These are phyloP conservation scores for Neovahlkampfia damariscottae DNA, from an alignment of 78 protist genomes.

Conservation along the genomic window DNA sequence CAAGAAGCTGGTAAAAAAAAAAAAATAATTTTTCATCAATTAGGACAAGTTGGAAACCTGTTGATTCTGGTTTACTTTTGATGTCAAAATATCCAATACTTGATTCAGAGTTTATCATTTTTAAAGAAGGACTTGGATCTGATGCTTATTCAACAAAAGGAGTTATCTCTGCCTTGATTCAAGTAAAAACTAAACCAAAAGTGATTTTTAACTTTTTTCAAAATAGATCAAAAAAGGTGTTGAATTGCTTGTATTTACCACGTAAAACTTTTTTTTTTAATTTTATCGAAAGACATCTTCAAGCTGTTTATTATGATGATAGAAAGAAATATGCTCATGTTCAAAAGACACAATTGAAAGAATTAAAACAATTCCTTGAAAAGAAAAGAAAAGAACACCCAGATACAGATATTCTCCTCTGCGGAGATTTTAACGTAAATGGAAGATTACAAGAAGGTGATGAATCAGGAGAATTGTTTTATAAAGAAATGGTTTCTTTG, in stretches of 20 bases:
- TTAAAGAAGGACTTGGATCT: not conserved
- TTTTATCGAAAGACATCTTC: not conserved
- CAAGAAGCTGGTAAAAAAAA: not conserved
- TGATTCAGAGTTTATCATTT: not conserved
- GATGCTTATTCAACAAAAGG: not conserved
- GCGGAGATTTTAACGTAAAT: not conserved
- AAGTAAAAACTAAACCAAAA: not conserved
- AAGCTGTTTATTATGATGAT: not conserved
- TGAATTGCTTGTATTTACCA: too few relatives aligned
- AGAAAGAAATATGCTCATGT: not conserved
- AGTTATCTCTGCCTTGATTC: not conserved
- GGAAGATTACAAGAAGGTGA: not conserved
- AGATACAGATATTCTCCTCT: not conserved
- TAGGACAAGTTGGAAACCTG: not conserved
- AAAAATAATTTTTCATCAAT: not conserved
- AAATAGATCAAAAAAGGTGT: too few relatives aligned
- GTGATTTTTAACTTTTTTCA: too few relatives aligned
- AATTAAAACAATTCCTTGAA: not conserved
- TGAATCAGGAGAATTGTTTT: not conserved
- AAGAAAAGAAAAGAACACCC: not conserved
- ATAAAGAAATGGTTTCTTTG: not conserved
- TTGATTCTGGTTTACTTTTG: not conserved
- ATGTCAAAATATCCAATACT: not conserved
- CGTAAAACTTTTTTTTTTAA: too few relatives aligned
- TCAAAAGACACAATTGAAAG: not conserved